Evolutionary conservation across 208 protist genomes (phyloP), one percentile per base, ranked within the genome.

Genomic region (Acanthamoeba sp.): DNA sequence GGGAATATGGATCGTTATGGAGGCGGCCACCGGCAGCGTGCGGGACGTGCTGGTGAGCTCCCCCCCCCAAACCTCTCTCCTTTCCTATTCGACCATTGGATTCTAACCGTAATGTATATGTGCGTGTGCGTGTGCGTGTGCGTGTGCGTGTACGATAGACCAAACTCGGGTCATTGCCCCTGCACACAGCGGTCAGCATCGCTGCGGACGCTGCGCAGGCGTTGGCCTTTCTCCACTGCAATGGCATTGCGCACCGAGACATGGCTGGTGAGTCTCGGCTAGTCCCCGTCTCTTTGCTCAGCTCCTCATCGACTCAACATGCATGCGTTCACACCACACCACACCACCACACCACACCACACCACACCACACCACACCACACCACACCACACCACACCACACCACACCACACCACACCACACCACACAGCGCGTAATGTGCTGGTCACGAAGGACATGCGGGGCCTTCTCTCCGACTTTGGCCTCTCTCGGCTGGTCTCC

Each of bases 391-490:
- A 48, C 42, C 6, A 48, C 42, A 48, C 42, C 6, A 48, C 42
- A 48, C 42, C 6, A 48, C 42, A 48, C 42, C 10, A 27, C 55
- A 27, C 16, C 10, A 59, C 55, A 16, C 22, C 10, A 27, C 55
- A 27, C 20, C 24, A 32, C n/a, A 22, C 66, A 76, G 66, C 66
- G 1, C 66, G 66, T 1, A 76, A 76, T 32, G 66, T 76, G 36
- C 18, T 76, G 66, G 66, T 76, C 32, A 76, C 66, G 14, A 76
- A 76, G 66, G 66, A 76, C 66, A 36, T 42, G n/a, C 66, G 66
- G 14, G 66, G 66, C 22, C 66, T 76, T 2, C 66, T 76, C 18
- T 76, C 66, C 36, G 66, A 76, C 36, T 76, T 76, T 76, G 66
- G 66, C 32, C 66, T 76, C 66, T 76, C 66, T 10, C 66, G 66